A percentile compares a stretch with the other conserved stretches of the same genome.
Conservation (phyloP, 2,329 filamentous ascomycete species). For the Beauveria brongniartii region DNA sequence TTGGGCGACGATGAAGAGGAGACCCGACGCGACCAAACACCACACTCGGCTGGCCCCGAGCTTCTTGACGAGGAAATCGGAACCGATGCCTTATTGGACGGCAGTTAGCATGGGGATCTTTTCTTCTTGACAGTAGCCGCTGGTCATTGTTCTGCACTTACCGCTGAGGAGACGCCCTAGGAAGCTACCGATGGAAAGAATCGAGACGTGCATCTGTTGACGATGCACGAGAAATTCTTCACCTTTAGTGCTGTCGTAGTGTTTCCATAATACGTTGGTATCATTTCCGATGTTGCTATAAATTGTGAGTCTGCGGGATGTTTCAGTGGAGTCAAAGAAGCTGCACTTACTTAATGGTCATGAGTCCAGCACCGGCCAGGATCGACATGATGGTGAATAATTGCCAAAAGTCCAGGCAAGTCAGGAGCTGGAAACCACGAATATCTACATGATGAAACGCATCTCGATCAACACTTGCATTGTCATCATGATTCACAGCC, state of each 20-base stretch:
- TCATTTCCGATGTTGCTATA: constrained; percentile 88
- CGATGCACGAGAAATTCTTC: constrained; percentile 68
- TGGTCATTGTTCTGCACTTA: constrained; percentile 29
- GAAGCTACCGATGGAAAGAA: constrained; percentile 86
- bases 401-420: constrained; percentile 78
- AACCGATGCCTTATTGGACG: constrained; percentile 61
- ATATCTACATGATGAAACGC: constrained; percentile 83
- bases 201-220: constrained; percentile 88
- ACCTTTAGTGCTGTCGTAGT: constrained; percentile 66
- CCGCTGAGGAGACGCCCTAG: constrained; percentile 69
- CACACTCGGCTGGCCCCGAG: constrained; percentile 77
- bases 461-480: constrained; percentile 60
- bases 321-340: background rate
- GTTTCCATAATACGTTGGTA: constrained; percentile 78
- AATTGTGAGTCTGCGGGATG: background rate
- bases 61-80: constrained; percentile 78
- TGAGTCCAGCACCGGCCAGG: constrained; percentile 86
- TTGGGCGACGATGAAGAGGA: constrained; percentile 74
- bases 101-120: constrained; percentile 13
- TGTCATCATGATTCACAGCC: constrained; percentile 41
- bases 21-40: constrained; percentile 74
- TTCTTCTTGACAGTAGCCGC: too few relatives aligned
- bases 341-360: constrained; percentile 89
- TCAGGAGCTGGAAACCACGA: constrained; percentile 69
- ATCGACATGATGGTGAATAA: constrained; percentile 80